These are phyloP conservation scores for Obelidium mucronatum DNA, from an alignment of 192 early-diverging fungal species.

Conservation along the genomic window DNA sequence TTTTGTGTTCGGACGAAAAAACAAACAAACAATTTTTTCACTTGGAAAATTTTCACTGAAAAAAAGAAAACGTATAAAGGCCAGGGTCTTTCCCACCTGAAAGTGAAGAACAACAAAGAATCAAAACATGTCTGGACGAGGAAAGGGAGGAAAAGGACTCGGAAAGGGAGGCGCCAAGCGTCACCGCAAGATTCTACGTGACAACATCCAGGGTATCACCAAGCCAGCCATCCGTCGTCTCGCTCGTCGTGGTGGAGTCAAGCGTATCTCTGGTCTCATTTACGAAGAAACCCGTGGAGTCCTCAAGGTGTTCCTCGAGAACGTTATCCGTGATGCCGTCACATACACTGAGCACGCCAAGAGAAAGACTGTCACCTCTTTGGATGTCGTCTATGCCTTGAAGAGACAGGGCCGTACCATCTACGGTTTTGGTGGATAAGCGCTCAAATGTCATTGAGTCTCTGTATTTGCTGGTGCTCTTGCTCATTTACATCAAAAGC, in stretches of 20 bases:
- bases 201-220: conserved; percentile 98
- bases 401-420: conserved; percentile 95
- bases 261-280: conserved; percentile 99
- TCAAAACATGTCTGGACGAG: conserved; percentile 89
- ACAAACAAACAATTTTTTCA: not conserved
- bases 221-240: conserved; percentile 99
- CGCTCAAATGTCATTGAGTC: too few relatives aligned
- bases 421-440: conserved; percentile 57
- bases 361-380: conserved; percentile 98
- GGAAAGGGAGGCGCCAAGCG: conserved; percentile 99
- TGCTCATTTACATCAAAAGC: too few relatives aligned
- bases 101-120: not conserved
- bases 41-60: not conserved
- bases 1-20: not conserved
- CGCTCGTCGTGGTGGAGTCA: conserved; percentile 99
- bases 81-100: not conserved
- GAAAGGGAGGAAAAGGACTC: conserved; percentile 99
- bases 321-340: conserved; percentile 98
- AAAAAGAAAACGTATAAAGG: not conserved
- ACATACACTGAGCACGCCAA: conserved; percentile 99
- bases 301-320: conserved; percentile 98
- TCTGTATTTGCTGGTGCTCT: too few relatives aligned
- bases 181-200: conserved; percentile 99
- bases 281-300: conserved; percentile 99
- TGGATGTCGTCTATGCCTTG: conserved; percentile 98